phyloP scores from a whole-genome alignment of 2,329 filamentous ascomycete species.

The Phialophora macrospora region DNA sequence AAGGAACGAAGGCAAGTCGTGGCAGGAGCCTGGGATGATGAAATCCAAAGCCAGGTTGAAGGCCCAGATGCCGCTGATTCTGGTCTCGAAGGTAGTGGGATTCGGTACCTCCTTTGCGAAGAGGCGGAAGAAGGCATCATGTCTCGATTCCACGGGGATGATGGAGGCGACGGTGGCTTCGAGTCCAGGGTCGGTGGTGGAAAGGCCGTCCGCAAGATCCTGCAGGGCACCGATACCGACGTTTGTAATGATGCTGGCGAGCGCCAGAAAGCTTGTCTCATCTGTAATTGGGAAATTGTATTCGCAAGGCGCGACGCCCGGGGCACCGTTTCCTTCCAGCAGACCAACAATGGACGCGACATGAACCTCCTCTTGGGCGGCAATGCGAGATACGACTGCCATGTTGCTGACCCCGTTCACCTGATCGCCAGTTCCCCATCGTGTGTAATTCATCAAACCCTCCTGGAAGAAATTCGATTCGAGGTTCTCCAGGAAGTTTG shows the following conservation, averaged over 20 bases:
- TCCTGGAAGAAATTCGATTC: constrained; percentile 41
- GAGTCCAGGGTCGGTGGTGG: constrained; percentile 38
- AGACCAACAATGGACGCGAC: constrained; percentile 38
- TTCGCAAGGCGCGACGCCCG: constrained; percentile 40
- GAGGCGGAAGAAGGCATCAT: constrained; percentile 42
- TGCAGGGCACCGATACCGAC: constrained; percentile 42
- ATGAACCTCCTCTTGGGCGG: constrained; percentile 40
- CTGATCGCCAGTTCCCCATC: constrained; percentile 40
- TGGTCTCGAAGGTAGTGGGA: constrained; percentile 42
- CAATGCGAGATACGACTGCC: constrained; percentile 42
- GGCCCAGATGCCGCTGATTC: constrained; percentile 40
- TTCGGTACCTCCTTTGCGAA: constrained; percentile 41
- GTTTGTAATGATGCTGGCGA: constrained; percentile 43
- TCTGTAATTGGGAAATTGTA: constrained; percentile 41
- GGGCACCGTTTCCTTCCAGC: constrained; percentile 38
- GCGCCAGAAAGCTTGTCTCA: constrained; percentile 40
- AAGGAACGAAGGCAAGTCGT: constrained; percentile 26
- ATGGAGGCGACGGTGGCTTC: constrained; percentile 40
- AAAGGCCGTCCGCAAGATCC: constrained; percentile 37
- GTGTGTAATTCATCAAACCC: constrained; percentile 41
- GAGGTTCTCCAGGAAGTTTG: constrained; percentile 44
- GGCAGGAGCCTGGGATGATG: constrained; percentile 39
- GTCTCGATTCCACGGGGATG: constrained; percentile 42
- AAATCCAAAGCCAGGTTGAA: constrained; percentile 43
- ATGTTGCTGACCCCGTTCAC: constrained; percentile 40